Base-by-base conservation (phyloP, 176 grass and related monocot genomes). In the Canna indica region DNA sequence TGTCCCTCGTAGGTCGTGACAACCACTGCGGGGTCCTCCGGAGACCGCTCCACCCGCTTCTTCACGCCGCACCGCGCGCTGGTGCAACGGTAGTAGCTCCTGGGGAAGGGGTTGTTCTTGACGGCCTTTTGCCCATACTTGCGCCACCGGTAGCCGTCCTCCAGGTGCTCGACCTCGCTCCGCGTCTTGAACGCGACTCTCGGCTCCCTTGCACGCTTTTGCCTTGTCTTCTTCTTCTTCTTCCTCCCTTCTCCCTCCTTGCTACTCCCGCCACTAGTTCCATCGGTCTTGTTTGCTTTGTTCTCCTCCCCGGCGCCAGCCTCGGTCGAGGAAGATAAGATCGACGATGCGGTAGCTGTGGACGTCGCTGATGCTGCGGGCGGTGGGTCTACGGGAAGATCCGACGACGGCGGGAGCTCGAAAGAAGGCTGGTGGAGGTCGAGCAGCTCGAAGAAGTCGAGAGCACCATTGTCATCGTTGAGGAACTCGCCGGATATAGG, bases 71-170 rank as follows among this genome's bases (percentile, higher is more conserved):
- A 97, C 16, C 83, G 88, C 79, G 66, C 83, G 75, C 81, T 97
- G 34, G 88, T 97, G 84, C 93, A 97, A 36, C 84, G 77, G 50
- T 91, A 97, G 82, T 97, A 97, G 72, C 88, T 97, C 86, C 93
- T 66, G 33, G 63, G 63, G 63, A n/a, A 97, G 54, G 84, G 79
- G 82, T 88, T 97, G 75, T 92, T 97, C 86, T 97, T 97, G 79
- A 97, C 93, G 7, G 93, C 93, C 76, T 97, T 97, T 79, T 92
- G 93, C 47, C 93, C 93, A 30, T 97, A 97, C 74, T 97, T 96
- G 76, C 92, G 85, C 92, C 92, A 96, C 68, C 88, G 83, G 44
- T 91, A 96, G 32, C 92, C 92, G 70, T 96, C 92, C 71, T 91
- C 92, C 2, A 91, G 83, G 77, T 96, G 85, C 84, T 96, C 92